Evolutionary conservation across 768 basidiomycete species (phyloP).

Genomic region (Russula abietina): DNA sequence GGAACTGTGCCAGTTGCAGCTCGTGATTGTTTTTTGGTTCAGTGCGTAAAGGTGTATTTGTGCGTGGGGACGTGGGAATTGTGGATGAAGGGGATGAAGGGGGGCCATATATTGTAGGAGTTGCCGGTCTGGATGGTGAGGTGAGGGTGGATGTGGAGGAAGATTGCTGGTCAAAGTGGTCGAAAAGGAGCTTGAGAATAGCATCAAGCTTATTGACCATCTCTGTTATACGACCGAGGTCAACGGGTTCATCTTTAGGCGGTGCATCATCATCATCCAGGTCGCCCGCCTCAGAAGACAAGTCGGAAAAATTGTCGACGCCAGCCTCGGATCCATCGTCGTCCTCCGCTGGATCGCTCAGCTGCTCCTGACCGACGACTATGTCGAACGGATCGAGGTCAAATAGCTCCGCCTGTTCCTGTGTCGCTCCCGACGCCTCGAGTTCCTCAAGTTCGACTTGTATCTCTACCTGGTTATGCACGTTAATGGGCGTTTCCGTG

Average conservation of each 20-base stretch:
- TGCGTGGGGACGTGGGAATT: neutral
- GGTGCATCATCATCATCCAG: constrained; percentile 40
- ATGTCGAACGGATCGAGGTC: constrained; percentile 83
- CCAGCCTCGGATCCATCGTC: constrained; percentile 41
- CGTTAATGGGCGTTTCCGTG: neutral
- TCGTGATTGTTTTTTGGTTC: constrained; percentile 30
- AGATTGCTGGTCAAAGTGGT: constrained; percentile 64
- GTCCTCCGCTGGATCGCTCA: constrained; percentile 46
- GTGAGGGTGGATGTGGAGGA: constrained; percentile 29
- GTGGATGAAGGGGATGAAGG: constrained; percentile 18
- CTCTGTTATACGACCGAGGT: constrained; percentile 64
- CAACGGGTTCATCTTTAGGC: constrained; percentile 42
- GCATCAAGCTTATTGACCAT: constrained; percentile 92
- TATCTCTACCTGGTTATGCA: constrained; percentile 71
- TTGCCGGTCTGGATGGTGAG: constrained; percentile 27
- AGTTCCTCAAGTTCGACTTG: constrained; percentile 93
- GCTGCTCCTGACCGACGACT: constrained; percentile 71
- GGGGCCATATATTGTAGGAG: constrained; percentile 30
- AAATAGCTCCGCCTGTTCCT: constrained; percentile 54
- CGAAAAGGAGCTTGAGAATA: constrained; percentile 77
- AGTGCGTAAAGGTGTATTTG: constrained; percentile 26
- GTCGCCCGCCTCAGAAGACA: constrained; percentile 65
- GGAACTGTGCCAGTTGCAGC: constrained; percentile 61
- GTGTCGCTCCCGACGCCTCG: constrained; percentile 52
- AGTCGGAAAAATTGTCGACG: constrained; percentile 55